These are phyloP conservation scores for Podila verticillata DNA, from an alignment of 192 early-diverging fungal genomes.

Conservation along the genomic window DNA sequence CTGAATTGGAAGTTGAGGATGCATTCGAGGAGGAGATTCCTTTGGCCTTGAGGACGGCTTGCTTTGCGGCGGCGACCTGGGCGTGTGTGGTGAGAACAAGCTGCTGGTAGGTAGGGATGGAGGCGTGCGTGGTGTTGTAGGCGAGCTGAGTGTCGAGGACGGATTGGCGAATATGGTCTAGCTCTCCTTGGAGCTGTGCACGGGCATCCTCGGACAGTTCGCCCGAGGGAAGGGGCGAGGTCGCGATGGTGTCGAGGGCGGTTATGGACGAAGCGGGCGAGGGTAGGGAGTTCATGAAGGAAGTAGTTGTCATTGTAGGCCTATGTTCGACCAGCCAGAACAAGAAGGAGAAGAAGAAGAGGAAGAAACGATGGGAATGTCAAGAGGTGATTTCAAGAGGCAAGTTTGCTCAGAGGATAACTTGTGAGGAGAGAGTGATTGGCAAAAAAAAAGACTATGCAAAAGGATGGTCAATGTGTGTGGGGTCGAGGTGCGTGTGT, in stretches of 20 bases:
- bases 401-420: no score
- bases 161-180: constrained; percentile 26
- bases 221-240: constrained; percentile 30
- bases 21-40: constrained; percentile 18
- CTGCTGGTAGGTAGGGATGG: constrained; percentile 42
- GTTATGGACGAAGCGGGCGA: constrained; percentile 18
- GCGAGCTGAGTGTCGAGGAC: constrained; percentile 28
- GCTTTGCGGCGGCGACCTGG: constrained; percentile 43
- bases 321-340: no score
- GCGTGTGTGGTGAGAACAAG: constrained; percentile 47
- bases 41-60: constrained; percentile 29
- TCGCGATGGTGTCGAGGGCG: constrained; percentile 7
- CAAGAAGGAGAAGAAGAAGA: no score
- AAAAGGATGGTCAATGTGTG: no score
- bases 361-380: no score
- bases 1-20: constrained; percentile 12
- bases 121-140: constrained; percentile 45
- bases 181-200: constrained; percentile 30
- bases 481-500: no score
- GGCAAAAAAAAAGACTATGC: no score
- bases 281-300: constrained; percentile 32
- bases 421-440: no score
- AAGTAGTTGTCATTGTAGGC: background rate
- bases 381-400: no score
- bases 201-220: constrained; percentile 24